Percentiles rank a stretch among this genome's conserved stretches.
These are phyloP conservation scores for Capsicum pubescens DNA, from an alignment of 257 asterid species.

Conservation along the genomic window DNA sequence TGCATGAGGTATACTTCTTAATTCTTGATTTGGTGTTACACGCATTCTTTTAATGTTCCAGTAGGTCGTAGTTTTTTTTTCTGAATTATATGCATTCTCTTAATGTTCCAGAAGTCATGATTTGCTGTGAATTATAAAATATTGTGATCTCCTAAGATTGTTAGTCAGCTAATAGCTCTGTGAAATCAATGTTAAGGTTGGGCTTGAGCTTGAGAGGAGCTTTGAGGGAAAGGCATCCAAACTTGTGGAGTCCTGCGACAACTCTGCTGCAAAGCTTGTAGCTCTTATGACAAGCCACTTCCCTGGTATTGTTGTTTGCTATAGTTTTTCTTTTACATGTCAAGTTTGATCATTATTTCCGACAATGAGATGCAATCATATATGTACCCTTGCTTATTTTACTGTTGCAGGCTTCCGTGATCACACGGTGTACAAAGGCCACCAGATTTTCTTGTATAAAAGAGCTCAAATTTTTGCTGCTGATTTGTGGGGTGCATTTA, in stretches of 20 bases:
- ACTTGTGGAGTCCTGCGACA: constrained; percentile 74
- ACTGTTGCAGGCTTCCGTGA: constrained; percentile 81
- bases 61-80: constrained; percentile 24
- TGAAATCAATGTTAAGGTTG: constrained; percentile 61
- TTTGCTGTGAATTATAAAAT: constrained; percentile 6
- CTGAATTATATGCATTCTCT: not conserved
- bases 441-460: constrained; percentile 91
- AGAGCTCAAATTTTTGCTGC: constrained; percentile 99
- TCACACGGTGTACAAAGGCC: constrained; percentile 93
- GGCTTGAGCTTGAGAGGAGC: constrained; percentile 84
- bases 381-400: constrained; percentile 18
- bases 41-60: not conserved
- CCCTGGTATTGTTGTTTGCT: constrained; percentile 60
- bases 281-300: constrained; percentile 81
- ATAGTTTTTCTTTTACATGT: not conserved
- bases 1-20: constrained; percentile 74
- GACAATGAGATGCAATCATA: not conserved
- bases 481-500: constrained; percentile 98
- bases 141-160: constrained; percentile 2
- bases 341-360: not conserved
- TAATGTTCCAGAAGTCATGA: not conserved
- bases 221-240: constrained; percentile 92
- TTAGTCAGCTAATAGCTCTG: constrained; percentile 29
- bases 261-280: constrained; percentile 89
- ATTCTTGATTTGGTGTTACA: not conserved